A percentile compares a stretch with the other conserved stretches of the same genome.
These are phyloP conservation scores for Alnus glutinosa DNA, from an alignment of 306 rosid genomes.

Conservation along the genomic window DNA sequence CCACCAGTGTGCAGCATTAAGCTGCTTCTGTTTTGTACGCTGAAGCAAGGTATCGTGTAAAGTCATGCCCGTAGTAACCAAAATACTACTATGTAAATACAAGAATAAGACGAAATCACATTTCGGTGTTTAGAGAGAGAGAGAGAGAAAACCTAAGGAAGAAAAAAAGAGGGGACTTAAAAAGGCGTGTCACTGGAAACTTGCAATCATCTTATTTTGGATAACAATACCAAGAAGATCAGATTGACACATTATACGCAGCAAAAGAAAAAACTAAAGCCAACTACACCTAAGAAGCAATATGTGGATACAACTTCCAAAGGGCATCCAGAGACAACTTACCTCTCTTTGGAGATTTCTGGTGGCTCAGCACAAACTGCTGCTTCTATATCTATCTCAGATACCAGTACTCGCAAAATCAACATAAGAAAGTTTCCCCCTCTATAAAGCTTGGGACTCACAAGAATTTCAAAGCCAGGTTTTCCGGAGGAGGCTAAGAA, in stretches of 20 bases:
- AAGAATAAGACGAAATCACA: neutral
- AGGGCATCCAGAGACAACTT: slow-evolving; percentile 25
- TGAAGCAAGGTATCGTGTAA: neutral
- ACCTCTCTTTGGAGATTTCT: slow-evolving; percentile 73
- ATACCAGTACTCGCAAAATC: slow-evolving; percentile 67
- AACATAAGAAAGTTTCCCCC: slow-evolving; percentile 61
- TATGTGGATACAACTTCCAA: neutral
- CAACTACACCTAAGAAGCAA: neutral
- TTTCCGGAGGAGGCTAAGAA: slow-evolving; percentile 86
- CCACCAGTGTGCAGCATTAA: too few relatives aligned
- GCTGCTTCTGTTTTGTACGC: too few relatives aligned
- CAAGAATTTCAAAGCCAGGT: slow-evolving; percentile 74
- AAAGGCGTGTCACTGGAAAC: neutral
- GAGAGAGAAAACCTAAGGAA: neutral
- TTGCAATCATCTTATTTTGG: neutral
- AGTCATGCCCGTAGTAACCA: neutral
- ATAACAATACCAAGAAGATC: neutral
- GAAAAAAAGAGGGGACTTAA: neutral
- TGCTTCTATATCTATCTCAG: slow-evolving; percentile 57
- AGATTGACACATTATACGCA: neutral
- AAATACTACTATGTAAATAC: neutral
- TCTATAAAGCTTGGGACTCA: slow-evolving; percentile 44
- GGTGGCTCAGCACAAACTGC: slow-evolving; percentile 32
- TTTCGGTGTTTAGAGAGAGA: neutral
- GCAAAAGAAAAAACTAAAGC: neutral